Evolutionary conservation across 1,139 yeast genomes (phyloP).

Genomic region (Blastobotrys petasosporus): DNA sequence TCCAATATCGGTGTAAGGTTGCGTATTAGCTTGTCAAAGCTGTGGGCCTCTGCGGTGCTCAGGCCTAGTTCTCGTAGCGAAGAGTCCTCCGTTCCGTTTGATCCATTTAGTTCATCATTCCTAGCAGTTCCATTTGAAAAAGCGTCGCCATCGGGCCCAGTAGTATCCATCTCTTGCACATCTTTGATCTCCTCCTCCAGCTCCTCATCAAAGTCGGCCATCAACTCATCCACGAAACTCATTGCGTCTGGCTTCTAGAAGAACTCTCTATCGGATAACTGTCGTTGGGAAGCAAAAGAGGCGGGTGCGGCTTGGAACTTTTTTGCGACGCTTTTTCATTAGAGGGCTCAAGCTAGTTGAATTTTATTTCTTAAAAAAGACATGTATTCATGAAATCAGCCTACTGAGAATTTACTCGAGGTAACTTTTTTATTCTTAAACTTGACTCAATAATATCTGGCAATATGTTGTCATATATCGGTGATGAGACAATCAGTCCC

Average conservation of each 20-base stretch:
- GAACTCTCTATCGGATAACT: background rate
- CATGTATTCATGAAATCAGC: no score
- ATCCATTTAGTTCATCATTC: conserved; percentile 2
- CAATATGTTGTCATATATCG: no score
- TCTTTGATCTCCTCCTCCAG: conserved; percentile 22
- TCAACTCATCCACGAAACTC: conserved; percentile 37
- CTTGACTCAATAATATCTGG: no score
- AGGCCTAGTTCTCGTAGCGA: conserved; percentile 1
- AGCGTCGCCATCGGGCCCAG: background rate
- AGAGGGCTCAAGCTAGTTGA: background rate
- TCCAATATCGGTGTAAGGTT: conserved; percentile 27
- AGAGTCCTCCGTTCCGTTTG: conserved; percentile 1
- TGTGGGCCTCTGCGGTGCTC: conserved; percentile 9
- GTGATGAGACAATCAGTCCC: background rate
- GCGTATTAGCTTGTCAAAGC: conserved; percentile 24
- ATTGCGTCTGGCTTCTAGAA: conserved; percentile 7
- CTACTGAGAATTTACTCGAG: no score
- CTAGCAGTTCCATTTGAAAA: background rate
- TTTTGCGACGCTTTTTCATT: no score
- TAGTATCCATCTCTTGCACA: conserved; percentile 3
- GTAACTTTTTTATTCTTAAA: no score
- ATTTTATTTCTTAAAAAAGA: no score
- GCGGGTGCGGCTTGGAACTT: background rate
- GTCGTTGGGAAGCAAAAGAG: conserved; percentile 3
- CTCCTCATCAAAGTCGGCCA: conserved; percentile 34